phyloP scores from a whole-genome alignment of 148 eudicot genomes.

The Euryodendron excelsum region DNA sequence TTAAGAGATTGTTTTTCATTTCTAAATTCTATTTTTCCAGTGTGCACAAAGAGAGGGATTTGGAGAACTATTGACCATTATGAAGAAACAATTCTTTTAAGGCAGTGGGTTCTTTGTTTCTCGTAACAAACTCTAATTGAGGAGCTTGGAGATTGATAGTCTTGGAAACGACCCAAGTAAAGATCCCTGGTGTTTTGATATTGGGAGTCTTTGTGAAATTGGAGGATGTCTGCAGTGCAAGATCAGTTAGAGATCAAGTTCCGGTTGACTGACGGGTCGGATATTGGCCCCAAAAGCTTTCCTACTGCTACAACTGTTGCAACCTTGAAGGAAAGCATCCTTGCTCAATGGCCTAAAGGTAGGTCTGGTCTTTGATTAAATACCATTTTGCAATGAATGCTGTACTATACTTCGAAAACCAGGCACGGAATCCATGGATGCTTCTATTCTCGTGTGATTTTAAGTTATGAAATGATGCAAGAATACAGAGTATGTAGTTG shows the following conservation, averaged over 20 bases:
- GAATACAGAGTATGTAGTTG: background rate
- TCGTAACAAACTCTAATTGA: background rate
- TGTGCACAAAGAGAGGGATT: slow-evolving; percentile 2
- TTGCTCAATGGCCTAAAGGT: slow-evolving; percentile 80
- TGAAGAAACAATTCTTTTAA: slow-evolving; percentile 11
- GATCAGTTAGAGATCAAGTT: slow-evolving; percentile 65
- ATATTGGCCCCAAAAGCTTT: slow-evolving; percentile 64
- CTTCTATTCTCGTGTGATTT: too few species aligned
- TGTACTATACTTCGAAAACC: background rate
- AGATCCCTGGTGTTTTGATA: slow-evolving; percentile 12
- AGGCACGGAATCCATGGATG: too few species aligned
- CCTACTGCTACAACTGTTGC: slow-evolving; percentile 53
- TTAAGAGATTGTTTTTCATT: background rate
- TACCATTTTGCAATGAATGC: background rate
- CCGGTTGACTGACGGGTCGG: slow-evolving; percentile 59
- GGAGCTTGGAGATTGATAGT: background rate
- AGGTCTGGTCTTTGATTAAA: background rate
- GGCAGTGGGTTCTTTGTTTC: slow-evolving; percentile 1
- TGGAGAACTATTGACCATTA: slow-evolving; percentile 9
- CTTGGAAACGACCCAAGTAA: slow-evolving; percentile 10
- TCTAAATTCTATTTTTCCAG: slow-evolving; percentile 12
- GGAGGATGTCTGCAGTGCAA: slow-evolving; percentile 50
- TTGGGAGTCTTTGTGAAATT: slow-evolving; percentile 11
- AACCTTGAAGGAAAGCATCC: slow-evolving; percentile 61
- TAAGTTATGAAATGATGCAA: slow-evolving; percentile 5